Percentiles rank a stretch among this genome's conserved stretches.
Evolutionary conservation across 768 basidiomycete species (phyloP).

Genomic region (Xerocomellus amylosporus): DNA sequence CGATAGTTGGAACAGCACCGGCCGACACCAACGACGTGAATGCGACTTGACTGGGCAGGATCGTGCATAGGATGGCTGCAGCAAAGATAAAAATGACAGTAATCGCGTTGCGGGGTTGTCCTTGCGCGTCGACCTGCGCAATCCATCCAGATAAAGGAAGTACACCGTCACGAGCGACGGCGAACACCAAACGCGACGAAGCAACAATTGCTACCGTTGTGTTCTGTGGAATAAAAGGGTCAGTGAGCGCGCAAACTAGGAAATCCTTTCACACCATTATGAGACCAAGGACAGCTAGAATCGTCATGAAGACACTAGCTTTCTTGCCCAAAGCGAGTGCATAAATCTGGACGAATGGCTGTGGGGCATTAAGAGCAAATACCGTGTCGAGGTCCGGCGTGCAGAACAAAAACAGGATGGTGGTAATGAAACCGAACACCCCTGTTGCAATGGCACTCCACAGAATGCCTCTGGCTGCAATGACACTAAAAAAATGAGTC

Average conservation of each 20-base stretch:
- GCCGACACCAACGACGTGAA: conserved; percentile 91
- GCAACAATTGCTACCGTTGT: conserved; percentile 88
- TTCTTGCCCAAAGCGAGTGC: conserved; percentile 77
- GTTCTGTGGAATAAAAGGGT: conserved; percentile 46
- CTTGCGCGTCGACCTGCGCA: conserved; percentile 61
- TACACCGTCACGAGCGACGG: conserved; percentile 92
- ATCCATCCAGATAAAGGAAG: conserved; percentile 85
- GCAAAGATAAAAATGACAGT: conserved; percentile 84
- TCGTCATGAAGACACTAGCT: conserved; percentile 83
- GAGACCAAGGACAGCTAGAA: conserved; percentile 79
- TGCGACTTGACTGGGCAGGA: conserved; percentile 86
- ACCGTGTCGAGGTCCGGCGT: conserved; percentile 74
- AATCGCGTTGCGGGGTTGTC: conserved; percentile 82
- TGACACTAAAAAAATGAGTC: conserved; percentile 44
- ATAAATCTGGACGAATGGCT: conserved; percentile 90
- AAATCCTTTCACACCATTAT: conserved; percentile 57
- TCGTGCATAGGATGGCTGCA: conserved; percentile 75
- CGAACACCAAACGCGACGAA: conserved; percentile 84
- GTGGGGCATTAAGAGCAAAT: conserved; percentile 76
- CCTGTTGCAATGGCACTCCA: conserved; percentile 76
- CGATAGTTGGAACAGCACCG: conserved; percentile 81
- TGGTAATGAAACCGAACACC: conserved; percentile 71
- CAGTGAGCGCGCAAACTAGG: not conserved
- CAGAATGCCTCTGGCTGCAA: conserved; percentile 82
- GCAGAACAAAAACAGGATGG: conserved; percentile 82